Base-by-base conservation (phyloP, 106 monocot genomes). In the Hemerocallis citrina region DNA sequence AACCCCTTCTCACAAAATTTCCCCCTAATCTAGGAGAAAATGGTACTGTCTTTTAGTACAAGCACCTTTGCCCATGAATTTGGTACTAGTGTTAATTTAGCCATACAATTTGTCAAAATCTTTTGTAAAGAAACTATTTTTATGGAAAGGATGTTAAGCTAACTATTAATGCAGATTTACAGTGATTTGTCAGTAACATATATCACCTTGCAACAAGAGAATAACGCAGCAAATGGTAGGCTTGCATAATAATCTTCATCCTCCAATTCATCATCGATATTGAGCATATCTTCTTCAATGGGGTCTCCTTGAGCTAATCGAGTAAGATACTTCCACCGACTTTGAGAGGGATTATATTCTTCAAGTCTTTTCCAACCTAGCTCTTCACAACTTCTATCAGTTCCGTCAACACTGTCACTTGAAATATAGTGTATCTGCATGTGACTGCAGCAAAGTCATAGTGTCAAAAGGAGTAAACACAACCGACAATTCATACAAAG, bases 181-280 rank as follows among this genome's bases (percentile, higher is more conserved):
- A n/a, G n/a, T n/a, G n/a, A n/a, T n/a, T n/a, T n/a, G n/a, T n/a
- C n/a, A n/a, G n/a, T n/a, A n/a, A n/a, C 43, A 57, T 17, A 19
- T 13, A 28, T 43, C 51, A 98, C 96, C 96, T 85, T 98, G 75
- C 78, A 87, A 56, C 68, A 91, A 62, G 79, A 69, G 56, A 91
- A 91, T 32, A 98, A 66, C 22, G 91, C 86, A 57, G 96, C 90
- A 76, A 98, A 87, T 62, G 96, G 96, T 55, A 98, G 58, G 47
- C 79, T 73, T 28, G 96, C 65, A 61, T 69, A 88, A 64, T 98
- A 98, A 72, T 96, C 86, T 29, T 84, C 84, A 63, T 89, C 82
- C 14, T 51, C 66, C 24, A 89, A 49, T 52, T 90, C 76, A 40
- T 89, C 85, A 36, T 79, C 75, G 45, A 67, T 69, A 56, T 27